Base-by-base conservation (phyloP, 2,329 filamentous ascomycete genomes). In the Pseudogymnoascus sp. region DNA sequence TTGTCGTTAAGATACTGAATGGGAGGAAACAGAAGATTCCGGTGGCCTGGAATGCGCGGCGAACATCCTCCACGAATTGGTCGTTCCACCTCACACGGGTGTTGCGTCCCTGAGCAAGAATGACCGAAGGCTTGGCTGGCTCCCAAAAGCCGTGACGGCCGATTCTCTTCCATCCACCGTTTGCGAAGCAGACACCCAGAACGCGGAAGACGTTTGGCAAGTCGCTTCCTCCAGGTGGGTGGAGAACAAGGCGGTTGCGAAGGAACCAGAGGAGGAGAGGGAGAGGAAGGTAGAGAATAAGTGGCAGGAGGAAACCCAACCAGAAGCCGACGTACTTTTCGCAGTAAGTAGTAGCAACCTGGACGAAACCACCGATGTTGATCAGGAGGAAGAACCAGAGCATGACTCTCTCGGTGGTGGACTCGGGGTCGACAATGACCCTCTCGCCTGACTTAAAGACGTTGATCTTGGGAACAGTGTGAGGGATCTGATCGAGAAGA, bases 1-100 rank as follows among this genome's bases (percentile, higher is more conserved):
- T 65, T 65, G 59, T 72, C 68, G 63, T 71, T 71, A 12, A 52
- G 5, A 8, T 30, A 52, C 30, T 79, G 80, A 25, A 82, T 72
- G 79, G 79, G 64, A 77, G 78, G 73, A 79, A 81, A 28, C 77
- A 68, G 74, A 89, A 92, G 42, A 91, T 88, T 66, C 83, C 80
- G 76, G 86, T 89, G 62, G 87, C 87, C 69, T 83, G 79, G 64
- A 89, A 77, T 64, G 87, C 87, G 74, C 89, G 87, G 60, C 81
- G 81, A 60, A 92, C 85, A 71, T 92, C 88, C 69, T 91, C 88
- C 28, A 93, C 89, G 85, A 89, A 93, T 42, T 82, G 83, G 68
- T 93, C 90, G 65, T 92, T 89, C 70, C 91, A 92, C 0, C 85
- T 87, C 84, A 92, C 91, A 84, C 87, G 91, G 0, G 64, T 61